Evolutionary conservation across 2,329 filamentous ascomycete genomes (phyloP).

Genomic region (Aspergillus sp.): DNA sequence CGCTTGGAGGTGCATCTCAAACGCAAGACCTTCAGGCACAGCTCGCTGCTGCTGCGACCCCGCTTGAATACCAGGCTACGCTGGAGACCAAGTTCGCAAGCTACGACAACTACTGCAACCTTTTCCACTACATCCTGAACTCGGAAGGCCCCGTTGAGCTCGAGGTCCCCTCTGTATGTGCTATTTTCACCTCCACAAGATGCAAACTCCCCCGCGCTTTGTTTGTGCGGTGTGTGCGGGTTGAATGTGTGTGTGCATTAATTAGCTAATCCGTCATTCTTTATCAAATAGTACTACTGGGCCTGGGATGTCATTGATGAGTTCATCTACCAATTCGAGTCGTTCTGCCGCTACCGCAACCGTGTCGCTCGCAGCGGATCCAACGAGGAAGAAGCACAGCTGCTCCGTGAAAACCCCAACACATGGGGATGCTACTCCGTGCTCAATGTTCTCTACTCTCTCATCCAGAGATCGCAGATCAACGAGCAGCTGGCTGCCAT

Average conservation of each 20-base stretch:
- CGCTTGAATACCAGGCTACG: slow-evolving; percentile 91
- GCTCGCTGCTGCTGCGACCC: slow-evolving; percentile 85
- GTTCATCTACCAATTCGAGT: slow-evolving; percentile 99
- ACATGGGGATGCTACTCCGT: slow-evolving; percentile 99
- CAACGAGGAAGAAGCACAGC: slow-evolving; percentile 87
- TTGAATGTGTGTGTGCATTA: neutral
- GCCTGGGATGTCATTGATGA: slow-evolving; percentile 99
- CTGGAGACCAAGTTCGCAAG: slow-evolving; percentile 97
- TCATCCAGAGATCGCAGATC: slow-evolving; percentile 97
- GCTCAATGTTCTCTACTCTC: slow-evolving; percentile 96
- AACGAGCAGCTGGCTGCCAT: slow-evolving; percentile 93
- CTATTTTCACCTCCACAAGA: neutral
- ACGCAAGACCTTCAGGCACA: slow-evolving; percentile 90
- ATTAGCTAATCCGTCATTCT: too few species aligned
- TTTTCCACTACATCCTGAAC: slow-evolving; percentile 99
- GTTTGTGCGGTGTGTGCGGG: slow-evolving; percentile 2
- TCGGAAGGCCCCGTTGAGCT: slow-evolving; percentile 97
- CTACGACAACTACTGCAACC: slow-evolving; percentile 98
- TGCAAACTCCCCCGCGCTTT: too few species aligned
- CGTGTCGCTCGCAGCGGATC: slow-evolving; percentile 74
- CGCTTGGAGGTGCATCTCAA: slow-evolving; percentile 66
- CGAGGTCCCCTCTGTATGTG: slow-evolving; percentile 87
- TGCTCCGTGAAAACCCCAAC: slow-evolving; percentile 94
- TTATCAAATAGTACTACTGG: slow-evolving; percentile 77
- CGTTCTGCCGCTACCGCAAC: slow-evolving; percentile 95